A percentile compares a stretch with the other conserved stretches of the same genome.
Conservation (phyloP, 2,329 filamentous ascomycete species). For the Ophiocordyceps camponoti-saundersi region DNA sequence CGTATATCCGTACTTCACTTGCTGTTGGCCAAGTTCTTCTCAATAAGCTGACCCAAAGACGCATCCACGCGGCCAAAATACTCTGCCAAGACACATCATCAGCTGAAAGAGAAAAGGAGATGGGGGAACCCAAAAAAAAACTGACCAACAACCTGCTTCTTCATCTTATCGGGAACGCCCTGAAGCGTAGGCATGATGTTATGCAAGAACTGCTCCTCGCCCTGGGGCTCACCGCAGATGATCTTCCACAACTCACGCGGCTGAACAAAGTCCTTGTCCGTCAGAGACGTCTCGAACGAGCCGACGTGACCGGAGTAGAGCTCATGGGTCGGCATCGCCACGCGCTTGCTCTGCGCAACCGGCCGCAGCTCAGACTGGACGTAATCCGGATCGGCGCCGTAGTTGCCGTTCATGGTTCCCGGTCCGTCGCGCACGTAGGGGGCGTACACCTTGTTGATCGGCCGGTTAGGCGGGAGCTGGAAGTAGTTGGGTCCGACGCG, state of each 20-base stretch:
- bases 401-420: conserved; percentile 9
- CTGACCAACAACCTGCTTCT: conserved; percentile 3
- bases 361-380: conserved; percentile 10
- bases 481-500: conserved; percentile 34
- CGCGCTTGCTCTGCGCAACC: conserved; percentile 13
- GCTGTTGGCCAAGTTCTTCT: not conserved
- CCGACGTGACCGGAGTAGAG: conserved; percentile 6
- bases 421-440: conserved; percentile 8
- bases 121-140: not conserved
- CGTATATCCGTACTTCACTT: not conserved
- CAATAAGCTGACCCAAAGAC: not conserved
- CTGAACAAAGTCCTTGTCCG: conserved; percentile 8
- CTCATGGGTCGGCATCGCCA: conserved; percentile 8
- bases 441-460: conserved; percentile 4
- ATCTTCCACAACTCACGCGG: conserved; percentile 8
- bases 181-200: conserved; percentile 6
- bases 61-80: conserved; percentile 2
- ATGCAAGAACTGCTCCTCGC: conserved; percentile 6
- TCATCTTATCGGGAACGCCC: conserved; percentile 5
- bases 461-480: conserved; percentile 21
- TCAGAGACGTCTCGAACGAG: conserved; percentile 4
- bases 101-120: not conserved
- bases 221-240: conserved; percentile 5
- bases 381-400: conserved; percentile 11
- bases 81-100: not conserved